phyloP scores from a whole-genome alignment of 1,139 yeast species.

The Yamadazyma atlantica region DNA sequence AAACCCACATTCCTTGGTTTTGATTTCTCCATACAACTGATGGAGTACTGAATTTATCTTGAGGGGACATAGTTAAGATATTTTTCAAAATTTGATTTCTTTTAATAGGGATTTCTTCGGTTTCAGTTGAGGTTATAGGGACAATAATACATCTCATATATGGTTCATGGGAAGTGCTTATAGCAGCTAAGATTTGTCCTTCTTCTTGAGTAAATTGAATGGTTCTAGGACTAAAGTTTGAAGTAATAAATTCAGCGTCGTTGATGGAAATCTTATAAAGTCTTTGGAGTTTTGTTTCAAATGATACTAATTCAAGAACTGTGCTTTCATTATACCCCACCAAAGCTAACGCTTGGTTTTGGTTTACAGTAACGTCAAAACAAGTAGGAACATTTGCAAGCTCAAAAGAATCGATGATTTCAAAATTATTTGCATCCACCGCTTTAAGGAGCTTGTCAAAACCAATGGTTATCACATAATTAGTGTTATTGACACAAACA shows the following conservation, averaged over 20 bases:
- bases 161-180: constrained; percentile 77
- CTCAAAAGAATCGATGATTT: constrained; percentile 30
- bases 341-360: constrained; percentile 37
- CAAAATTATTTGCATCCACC: constrained; percentile 15
- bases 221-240: constrained; percentile 61
- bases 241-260: constrained; percentile 72
- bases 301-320: constrained; percentile 44
- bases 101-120: constrained; percentile 15
- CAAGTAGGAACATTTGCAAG: constrained; percentile 47
- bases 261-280: constrained; percentile 58
- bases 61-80: constrained; percentile 62
- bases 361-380: constrained; percentile 31
- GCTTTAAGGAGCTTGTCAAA: constrained; percentile 55
- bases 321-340: constrained; percentile 65
- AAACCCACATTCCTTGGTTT: constrained; percentile 57
- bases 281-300: constrained; percentile 14
- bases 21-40: constrained; percentile 38
- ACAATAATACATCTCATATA: constrained; percentile 58
- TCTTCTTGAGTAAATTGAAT: constrained; percentile 28
- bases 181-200: constrained; percentile 36
- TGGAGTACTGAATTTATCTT: constrained; percentile 67
- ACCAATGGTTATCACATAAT: constrained; percentile 57
- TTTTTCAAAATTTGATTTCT: constrained; percentile 55
- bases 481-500: constrained; percentile 17
- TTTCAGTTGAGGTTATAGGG: constrained; percentile 29